phyloP scores from a whole-genome alignment of 1,139 yeast genomes.

The Candida sp. region DNA sequence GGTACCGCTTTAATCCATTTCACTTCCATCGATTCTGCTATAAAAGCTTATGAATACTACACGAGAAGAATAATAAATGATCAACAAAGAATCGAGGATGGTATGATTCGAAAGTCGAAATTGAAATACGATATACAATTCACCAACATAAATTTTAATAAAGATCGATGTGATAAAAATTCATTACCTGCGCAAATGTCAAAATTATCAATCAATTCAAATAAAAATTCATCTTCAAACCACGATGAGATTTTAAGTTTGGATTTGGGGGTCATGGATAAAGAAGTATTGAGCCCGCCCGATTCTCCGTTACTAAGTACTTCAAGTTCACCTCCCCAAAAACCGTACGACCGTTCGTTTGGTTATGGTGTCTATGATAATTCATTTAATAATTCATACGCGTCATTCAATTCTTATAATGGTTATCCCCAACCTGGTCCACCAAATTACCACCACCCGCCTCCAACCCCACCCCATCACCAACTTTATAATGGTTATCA shows the following conservation, averaged over 20 bases:
- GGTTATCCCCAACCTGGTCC: slow-evolving; percentile 7
- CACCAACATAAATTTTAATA: slow-evolving; percentile 20
- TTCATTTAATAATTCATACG: slow-evolving; percentile 1
- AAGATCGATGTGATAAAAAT: slow-evolving; percentile 37
- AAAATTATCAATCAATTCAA: neutral
- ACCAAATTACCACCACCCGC: slow-evolving; percentile 1
- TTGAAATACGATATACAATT: slow-evolving; percentile 14
- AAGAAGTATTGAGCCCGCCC: slow-evolving; percentile 1
- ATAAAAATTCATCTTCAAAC: neutral
- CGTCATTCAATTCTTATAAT: slow-evolving; percentile 4
- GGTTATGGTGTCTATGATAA: neutral
- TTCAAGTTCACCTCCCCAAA: slow-evolving; percentile 1
- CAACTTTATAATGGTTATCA: slow-evolving; percentile 1
- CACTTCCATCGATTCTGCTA: slow-evolving; percentile 39
- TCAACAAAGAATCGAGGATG: slow-evolving; percentile 14
- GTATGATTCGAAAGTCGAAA: slow-evolving; percentile 1
- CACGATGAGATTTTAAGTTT: neutral
- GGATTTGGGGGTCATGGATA: neutral
- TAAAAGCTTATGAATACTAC: slow-evolving; percentile 33
- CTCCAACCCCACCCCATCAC: slow-evolving; percentile 1
- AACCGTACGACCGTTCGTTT: slow-evolving; percentile 1
- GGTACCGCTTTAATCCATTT: slow-evolving; percentile 28
- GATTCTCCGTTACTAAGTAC: slow-evolving; percentile 2
- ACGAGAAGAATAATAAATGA: slow-evolving; percentile 22
- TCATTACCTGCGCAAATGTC: neutral